Evolutionary conservation across 306 rosid species (phyloP), one percentile per base, ranked within the genome.

Genomic region (Medicago lupulina): DNA sequence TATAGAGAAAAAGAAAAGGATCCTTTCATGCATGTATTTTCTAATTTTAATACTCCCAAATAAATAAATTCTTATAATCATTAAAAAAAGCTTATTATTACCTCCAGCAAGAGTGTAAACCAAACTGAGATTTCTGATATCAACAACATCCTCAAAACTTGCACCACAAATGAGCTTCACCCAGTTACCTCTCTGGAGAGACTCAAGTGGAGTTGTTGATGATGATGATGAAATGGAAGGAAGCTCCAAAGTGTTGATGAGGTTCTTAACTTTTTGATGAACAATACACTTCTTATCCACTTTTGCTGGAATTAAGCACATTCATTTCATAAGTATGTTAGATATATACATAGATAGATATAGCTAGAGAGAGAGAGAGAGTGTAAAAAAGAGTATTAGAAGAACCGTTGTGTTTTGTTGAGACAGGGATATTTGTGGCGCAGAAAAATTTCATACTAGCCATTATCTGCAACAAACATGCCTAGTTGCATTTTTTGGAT

Each of bases 71-170:
- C n/a, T n/a, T n/a, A n/a, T n/a, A n/a, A n/a, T n/a, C n/a, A n/a
- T n/a, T n/a, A n/a, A n/a, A n/a, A n/a, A n/a, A n/a, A n/a, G n/a
- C 4, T n/a, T 8, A 55, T 47, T 13, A 13, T 7, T 79, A 91
- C 96, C 97, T 84, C 98, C 97, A 68, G 98, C 94, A 81, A 93
- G 98, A 78, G 97, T 83, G 94, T 93, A 93, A 75, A 93, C 94
- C 76, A 91, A 87, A 55, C 90, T 86, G 75, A 88, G 96, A 81
- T 93, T 93, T 83, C 97, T 88, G 85, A 93, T 83, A 85, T 93
- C 92, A 81, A 86, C 91, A 80, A 88, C 92, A 86, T 93, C 98
- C 89, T 91, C 97, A 76, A 93, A 93, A 80, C 98, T 93, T 73
- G 87, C 87, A 73, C 87, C 87, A 63, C 87, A 84, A 63, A 84